Percentiles rank a stretch among this genome's conserved stretches.
These are phyloP conservation scores for Curvularia spicifera DNA, from an alignment of 2,329 filamentous ascomycete species.

Conservation along the genomic window DNA sequence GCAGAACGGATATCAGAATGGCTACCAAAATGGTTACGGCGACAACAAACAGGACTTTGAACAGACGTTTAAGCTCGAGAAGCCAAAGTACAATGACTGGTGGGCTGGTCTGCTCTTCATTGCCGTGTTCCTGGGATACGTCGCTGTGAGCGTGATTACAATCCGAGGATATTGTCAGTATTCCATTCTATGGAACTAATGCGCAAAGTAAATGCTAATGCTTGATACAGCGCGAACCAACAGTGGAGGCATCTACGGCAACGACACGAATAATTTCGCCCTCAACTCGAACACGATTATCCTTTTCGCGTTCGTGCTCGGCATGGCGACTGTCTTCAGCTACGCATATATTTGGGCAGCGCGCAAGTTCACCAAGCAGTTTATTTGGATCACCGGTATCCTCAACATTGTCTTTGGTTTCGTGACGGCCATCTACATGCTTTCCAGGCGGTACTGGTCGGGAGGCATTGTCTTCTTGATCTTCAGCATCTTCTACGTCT, in stretches of 20 bases:
- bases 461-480: slow-evolving; percentile 87
- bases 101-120: slow-evolving; percentile 87
- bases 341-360: slow-evolving; percentile 78
- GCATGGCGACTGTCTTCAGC: slow-evolving; percentile 75
- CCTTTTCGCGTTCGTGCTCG: slow-evolving; percentile 80
- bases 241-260: slow-evolving; percentile 76
- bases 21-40: slow-evolving; percentile 38
- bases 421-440: slow-evolving; percentile 87
- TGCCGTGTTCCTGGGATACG: slow-evolving; percentile 73
- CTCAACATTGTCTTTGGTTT: slow-evolving; percentile 76
- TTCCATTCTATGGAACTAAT: background rate
- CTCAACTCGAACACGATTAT: slow-evolving; percentile 85
- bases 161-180: slow-evolving; percentile 71
- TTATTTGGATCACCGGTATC: slow-evolving; percentile 80
- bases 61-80: slow-evolving; percentile 80
- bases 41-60: slow-evolving; percentile 67
- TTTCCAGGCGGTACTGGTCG: slow-evolving; percentile 76
- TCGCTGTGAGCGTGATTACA: slow-evolving; percentile 75
- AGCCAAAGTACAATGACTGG: slow-evolving; percentile 86
- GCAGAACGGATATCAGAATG: slow-evolving; percentile 35
- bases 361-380: slow-evolving; percentile 81
- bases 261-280: slow-evolving; percentile 65
- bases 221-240: slow-evolving; percentile 59
- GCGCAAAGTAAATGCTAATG: slow-evolving; percentile 8
- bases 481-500: slow-evolving; percentile 75